Conservation (phyloP, 176 grass and related monocot genomes). For the Oryza rufipogon region DNA sequence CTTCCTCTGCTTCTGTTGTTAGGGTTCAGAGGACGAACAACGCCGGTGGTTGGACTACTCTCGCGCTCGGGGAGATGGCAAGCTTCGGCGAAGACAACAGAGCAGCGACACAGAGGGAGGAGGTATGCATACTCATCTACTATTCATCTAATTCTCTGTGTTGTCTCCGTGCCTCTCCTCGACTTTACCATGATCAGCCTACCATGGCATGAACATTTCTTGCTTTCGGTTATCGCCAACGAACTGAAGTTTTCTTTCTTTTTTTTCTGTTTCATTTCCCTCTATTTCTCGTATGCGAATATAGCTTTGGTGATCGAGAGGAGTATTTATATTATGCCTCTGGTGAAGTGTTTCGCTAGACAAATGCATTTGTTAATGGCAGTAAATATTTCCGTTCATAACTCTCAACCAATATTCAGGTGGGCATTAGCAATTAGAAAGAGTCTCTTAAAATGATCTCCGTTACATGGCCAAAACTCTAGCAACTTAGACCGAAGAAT, state of each 20-base stretch:
- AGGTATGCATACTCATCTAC: conserved; percentile 13
- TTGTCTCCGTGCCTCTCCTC: neutral
- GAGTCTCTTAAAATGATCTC: neutral
- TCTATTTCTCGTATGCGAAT: neutral
- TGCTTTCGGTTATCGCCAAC: neutral
- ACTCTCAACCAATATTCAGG: neutral
- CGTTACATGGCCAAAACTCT: too few species aligned
- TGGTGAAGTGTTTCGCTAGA: neutral
- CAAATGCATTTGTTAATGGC: neutral
- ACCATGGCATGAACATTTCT: neutral
- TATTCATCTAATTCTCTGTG: neutral
- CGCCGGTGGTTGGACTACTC: neutral
- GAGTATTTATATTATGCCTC: neutral
- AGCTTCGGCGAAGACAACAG: conserved; percentile 31
- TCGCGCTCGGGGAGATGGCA: conserved; percentile 8
- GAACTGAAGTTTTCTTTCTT: neutral
- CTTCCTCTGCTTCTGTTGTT: neutral
- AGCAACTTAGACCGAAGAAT: neutral
- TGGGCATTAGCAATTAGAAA: neutral
- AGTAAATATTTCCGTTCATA: neutral
- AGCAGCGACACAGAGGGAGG: conserved; percentile 29
- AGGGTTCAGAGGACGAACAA: neutral
- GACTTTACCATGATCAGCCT: neutral
- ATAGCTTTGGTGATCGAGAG: neutral
- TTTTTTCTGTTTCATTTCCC: neutral